Evolutionary conservation across 805 yeast species (phyloP), one percentile per base, ranked within the genome.

Genomic region (Maudiozyma saulgeensis): DNA sequence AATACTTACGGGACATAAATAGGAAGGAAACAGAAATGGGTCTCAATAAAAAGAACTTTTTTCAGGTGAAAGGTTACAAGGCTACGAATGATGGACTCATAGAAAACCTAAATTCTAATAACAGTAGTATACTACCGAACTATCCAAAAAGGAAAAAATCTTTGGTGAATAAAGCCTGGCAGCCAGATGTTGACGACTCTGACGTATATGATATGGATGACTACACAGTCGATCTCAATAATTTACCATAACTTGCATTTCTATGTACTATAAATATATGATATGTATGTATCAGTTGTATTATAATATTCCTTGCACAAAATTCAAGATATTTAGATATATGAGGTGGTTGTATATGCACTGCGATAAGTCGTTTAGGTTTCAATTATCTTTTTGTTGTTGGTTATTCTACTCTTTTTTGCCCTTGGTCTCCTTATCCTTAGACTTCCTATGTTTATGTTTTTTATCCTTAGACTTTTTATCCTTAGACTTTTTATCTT

Each of bases 391-490:
- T 4, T 28, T 11, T 28, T 8, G 6, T 28, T 28, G 12, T 28
- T 19, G 21, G 11, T 41, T 21, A 23, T 21, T 11, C n/a, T 25
- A 19, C 9, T 23, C 8, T 19, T 18, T 39, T n/a, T 23, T 39
- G 12, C 15, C 26, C 12, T 41, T 45, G 4, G 19, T 34, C 37
- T 47, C 42, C 42, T 44, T 47, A 6, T n/a, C 39, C 15, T 46
- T 47, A 3, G 9, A 19, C 50, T 58, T 53, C 56, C 56, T 56
- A 53, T 61, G 55, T 54, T 64, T 56, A 43, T 57, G 56, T 49
- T 60, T 56, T 56, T 61, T 56, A 8, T 62, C 59, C 57, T 59
- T 60, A 32, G 66, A 64, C 49, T 61, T 57, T 49, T 50, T 46
- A n/a, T 38, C 53, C 52, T 54, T 49, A 39, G 45, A 53, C 35